Conservation (phyloP, 345 rosid species). For the Tarenaya hassleriana region DNA sequence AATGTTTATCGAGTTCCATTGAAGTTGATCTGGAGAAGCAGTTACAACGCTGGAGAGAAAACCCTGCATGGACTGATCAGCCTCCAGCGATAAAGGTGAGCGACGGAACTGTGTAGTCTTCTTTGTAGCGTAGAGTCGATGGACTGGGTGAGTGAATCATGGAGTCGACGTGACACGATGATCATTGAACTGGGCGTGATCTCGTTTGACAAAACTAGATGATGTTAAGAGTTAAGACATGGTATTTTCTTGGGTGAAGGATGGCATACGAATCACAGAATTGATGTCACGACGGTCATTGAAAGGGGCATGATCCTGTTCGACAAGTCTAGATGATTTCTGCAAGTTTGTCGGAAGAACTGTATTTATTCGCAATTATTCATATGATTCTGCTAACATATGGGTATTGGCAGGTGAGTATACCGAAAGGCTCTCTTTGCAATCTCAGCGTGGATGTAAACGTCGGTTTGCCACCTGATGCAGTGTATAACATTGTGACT, state of each 20-base stretch:
- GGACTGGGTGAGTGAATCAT: too few relatives aligned
- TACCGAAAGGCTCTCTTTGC: slow-evolving; percentile 87
- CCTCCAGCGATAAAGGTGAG: slow-evolving; percentile 59
- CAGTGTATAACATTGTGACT: slow-evolving; percentile 66
- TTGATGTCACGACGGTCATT: too few relatives aligned
- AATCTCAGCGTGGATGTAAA: slow-evolving; percentile 52
- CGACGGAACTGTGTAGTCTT: slow-evolving; percentile 9
- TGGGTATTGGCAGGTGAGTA: slow-evolving; percentile 63
- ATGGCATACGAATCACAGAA: too few relatives aligned
- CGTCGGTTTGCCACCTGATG: slow-evolving; percentile 86
- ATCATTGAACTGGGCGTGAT: neutral
- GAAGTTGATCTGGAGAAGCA: slow-evolving; percentile 56
- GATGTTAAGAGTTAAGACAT: too few relatives aligned
- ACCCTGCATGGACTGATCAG: slow-evolving; percentile 60
- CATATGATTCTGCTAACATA: neutral
- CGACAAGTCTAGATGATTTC: too few relatives aligned
- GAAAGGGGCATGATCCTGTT: too few relatives aligned
- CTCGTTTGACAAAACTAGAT: neutral
- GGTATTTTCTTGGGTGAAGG: too few relatives aligned
- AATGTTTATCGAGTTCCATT: slow-evolving; percentile 25
- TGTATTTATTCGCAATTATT: neutral
- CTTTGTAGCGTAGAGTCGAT: too few relatives aligned
- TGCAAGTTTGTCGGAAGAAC: neutral
- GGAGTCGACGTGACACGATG: too few relatives aligned
- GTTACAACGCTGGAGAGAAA: slow-evolving; percentile 67